Evolutionary conservation across 1,284 basidiomycete species (phyloP).

Genomic region (Sporisorium reilianum): DNA sequence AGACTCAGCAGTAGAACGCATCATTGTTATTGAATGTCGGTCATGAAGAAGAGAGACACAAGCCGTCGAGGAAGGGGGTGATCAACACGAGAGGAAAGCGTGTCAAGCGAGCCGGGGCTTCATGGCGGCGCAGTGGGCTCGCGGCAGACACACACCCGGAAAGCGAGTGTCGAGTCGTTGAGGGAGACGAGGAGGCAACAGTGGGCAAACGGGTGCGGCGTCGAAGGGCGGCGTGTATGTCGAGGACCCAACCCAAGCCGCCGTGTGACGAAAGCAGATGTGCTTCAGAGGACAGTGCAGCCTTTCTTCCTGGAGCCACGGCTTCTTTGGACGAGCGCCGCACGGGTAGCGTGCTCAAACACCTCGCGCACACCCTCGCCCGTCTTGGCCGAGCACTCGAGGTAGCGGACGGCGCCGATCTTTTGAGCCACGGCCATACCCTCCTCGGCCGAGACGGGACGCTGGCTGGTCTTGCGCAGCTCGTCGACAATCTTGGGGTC

Average conservation of each 20-base stretch:
- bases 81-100: neutral
- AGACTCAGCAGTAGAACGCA: neutral
- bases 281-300: constrained; percentile 75
- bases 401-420: constrained; percentile 87
- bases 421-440: constrained; percentile 88
- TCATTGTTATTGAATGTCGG: neutral
- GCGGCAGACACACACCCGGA: neutral
- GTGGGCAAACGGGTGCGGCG: constrained; percentile 2
- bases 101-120: neutral
- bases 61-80: neutral
- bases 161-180: neutral
- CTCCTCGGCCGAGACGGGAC: constrained; percentile 68
- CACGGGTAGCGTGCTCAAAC: constrained; percentile 88
- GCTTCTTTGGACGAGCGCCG: constrained; percentile 76
- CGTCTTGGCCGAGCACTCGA: constrained; percentile 89
- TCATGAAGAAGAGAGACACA: neutral
- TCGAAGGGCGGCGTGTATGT: constrained; percentile 3
- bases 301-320: constrained; percentile 70
- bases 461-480: constrained; percentile 68
- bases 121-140: neutral
- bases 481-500: constrained; percentile 70
- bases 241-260: neutral
- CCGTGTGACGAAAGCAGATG: neutral
- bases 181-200: neutral
- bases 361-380: constrained; percentile 91